These are phyloP conservation scores for Schrenkiella parvula DNA, from an alignment of 345 rosid genomes.

Conservation along the genomic window DNA sequence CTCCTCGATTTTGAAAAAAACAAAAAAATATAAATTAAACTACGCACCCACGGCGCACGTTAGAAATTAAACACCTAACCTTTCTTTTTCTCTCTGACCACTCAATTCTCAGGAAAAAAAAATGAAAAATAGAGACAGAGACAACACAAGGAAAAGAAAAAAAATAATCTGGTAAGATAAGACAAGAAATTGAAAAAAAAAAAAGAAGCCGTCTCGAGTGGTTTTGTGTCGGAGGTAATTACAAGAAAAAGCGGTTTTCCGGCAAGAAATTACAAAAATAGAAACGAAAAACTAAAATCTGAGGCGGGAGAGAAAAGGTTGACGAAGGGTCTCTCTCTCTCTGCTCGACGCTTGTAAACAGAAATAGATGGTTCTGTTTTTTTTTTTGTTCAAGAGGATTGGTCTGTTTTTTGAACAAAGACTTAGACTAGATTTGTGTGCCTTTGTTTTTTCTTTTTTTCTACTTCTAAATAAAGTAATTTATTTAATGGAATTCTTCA, in stretches of 20 bases:
- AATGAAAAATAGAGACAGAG: neutral
- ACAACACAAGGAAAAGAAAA: neutral
- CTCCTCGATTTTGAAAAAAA: conserved; percentile 5
- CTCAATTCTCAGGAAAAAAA: neutral
- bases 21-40: neutral
- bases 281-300: conserved; percentile 8
- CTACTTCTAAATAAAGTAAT: conserved; percentile 27
- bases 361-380: conserved; percentile 24
- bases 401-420: conserved; percentile 25
- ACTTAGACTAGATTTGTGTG: conserved; percentile 31
- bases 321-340: conserved; percentile 31
- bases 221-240: conserved; percentile 21
- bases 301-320: conserved; percentile 42
- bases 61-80: conserved; percentile 14
- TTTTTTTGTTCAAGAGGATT: no score
- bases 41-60: conserved; percentile 33
- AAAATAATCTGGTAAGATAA: neutral
- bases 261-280: conserved; percentile 10
- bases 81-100: conserved; percentile 11
- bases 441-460: conserved; percentile 12
- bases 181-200: neutral
- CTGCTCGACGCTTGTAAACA: no score
- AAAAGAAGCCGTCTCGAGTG: neutral
- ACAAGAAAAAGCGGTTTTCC: conserved; percentile 31
- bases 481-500: conserved; percentile 19